Evolutionary conservation across 495 filamentous ascomycete genomes (phyloP).

Genomic region (Penicillium desertorum): DNA sequence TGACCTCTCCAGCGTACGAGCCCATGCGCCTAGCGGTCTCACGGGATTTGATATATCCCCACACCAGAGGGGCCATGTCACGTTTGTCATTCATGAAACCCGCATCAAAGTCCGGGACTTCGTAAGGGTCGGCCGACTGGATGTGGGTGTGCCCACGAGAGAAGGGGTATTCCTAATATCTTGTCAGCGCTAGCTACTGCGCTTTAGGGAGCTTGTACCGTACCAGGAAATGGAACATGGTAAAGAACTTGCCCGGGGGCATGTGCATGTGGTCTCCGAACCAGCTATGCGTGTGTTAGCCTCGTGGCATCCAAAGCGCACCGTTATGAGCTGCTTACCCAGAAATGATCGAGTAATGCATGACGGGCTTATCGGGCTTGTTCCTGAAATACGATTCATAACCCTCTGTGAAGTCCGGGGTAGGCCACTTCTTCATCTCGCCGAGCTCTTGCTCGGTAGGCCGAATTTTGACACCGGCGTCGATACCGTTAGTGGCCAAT

Average conservation of each 20-base stretch:
- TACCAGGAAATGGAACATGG: conserved; percentile 81
- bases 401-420: conserved; percentile 62
- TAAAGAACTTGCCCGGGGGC: conserved; percentile 79
- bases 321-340: conserved; percentile 39
- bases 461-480: conserved; percentile 78
- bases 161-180: conserved; percentile 65
- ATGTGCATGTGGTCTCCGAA: conserved; percentile 68
- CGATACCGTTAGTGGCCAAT: conserved; percentile 80
- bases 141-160: conserved; percentile 74
- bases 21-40: conserved; percentile 79
- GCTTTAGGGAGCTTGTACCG: neutral
- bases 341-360: conserved; percentile 74
- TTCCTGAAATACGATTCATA: conserved; percentile 84
- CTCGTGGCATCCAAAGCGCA: neutral
- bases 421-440: conserved; percentile 64
- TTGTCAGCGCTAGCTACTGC: neutral
- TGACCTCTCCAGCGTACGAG: conserved; percentile 75
- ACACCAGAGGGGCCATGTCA: conserved; percentile 82
- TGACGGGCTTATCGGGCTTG: conserved; percentile 83
- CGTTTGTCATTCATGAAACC: conserved; percentile 85
- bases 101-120: conserved; percentile 74
- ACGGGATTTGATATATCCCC: conserved; percentile 83
- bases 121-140: conserved; percentile 68
- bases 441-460: conserved; percentile 68
- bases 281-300: conserved; percentile 25